Percentiles rank a stretch among this genome's conserved stretches.
Conservation (phyloP, 208 protist genomes). For the Tritrichomonas musculus region DNA sequence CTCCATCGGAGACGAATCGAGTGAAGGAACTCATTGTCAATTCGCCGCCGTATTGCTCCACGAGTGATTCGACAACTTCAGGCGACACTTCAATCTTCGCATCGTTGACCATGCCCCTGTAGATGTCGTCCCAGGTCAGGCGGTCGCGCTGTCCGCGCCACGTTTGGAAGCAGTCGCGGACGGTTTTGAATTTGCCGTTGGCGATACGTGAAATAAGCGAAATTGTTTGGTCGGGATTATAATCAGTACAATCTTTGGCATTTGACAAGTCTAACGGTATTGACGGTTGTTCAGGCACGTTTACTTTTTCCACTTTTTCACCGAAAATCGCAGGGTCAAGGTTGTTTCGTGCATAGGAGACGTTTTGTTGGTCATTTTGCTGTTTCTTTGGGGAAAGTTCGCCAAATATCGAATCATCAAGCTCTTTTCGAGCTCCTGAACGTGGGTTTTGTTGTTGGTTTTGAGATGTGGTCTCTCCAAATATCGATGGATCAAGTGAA, state of each 20-base stretch:
- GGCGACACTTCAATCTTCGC: neutral
- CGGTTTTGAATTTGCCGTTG: neutral
- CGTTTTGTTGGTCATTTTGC: neutral
- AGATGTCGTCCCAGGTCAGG: neutral
- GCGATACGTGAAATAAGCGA: neutral
- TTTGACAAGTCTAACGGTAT: neutral
- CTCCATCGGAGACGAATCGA: neutral
- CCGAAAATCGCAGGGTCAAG: conserved; percentile 15
- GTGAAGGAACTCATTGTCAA: neutral
- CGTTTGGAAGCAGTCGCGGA: neutral
- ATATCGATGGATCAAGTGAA: neutral
- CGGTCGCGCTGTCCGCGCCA: neutral
- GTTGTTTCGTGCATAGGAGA: neutral
- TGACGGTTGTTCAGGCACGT: neutral
- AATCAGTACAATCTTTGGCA: neutral
- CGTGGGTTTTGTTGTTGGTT: neutral
- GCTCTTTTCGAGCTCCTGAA: neutral
- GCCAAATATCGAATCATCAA: neutral
- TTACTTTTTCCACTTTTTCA: neutral
- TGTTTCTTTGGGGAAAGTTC: neutral
- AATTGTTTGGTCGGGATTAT: neutral
- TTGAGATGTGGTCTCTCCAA: neutral
- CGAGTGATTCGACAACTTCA: neutral
- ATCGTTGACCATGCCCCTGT: neutral
- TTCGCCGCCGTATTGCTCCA: neutral